Percentiles rank a stretch among this genome's conserved stretches.
phyloP scores from a whole-genome alignment of 306 rosid species.

The Betula pendula region DNA sequence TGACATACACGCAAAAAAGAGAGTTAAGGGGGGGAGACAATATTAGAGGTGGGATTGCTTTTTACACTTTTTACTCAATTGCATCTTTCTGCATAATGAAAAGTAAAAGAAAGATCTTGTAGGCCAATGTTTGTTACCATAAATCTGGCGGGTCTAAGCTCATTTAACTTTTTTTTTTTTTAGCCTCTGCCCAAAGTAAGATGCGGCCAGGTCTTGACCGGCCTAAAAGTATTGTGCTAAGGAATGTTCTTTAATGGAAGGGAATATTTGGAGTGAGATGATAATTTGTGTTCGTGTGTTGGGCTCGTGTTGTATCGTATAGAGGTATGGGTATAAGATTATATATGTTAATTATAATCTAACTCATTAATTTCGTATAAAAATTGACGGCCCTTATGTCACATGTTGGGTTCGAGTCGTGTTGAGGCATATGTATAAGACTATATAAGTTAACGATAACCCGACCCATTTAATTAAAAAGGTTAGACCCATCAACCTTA shows the following conservation, averaged over 20 bases:
- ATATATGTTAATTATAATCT: too few relatives aligned
- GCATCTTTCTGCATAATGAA: constrained; percentile 32
- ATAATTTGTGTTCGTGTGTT: too few relatives aligned
- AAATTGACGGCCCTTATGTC: too few relatives aligned
- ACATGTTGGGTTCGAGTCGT: too few relatives aligned
- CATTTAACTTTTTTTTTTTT: constrained; percentile 15
- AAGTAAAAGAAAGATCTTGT: constrained; percentile 37
- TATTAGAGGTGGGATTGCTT: background rate
- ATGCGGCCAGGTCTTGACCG: constrained; percentile 28
- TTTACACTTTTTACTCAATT: constrained; percentile 25
- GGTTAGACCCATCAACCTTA: too few relatives aligned
- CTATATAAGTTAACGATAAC: too few relatives aligned
- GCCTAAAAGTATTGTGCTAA: constrained; percentile 28
- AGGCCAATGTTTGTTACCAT: constrained; percentile 35
- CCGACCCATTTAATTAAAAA: too few relatives aligned
- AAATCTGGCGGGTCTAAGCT: constrained; percentile 27
- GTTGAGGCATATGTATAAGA: too few relatives aligned
- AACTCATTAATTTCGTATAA: too few relatives aligned
- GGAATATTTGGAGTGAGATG: constrained; percentile 8
- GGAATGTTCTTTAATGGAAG: constrained; percentile 27
- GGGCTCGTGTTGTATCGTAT: too few relatives aligned
- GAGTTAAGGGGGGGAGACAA: background rate
- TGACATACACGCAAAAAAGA: constrained; percentile 28
- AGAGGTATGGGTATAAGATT: too few relatives aligned
- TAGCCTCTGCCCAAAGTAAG: constrained; percentile 21